A percentile compares a stretch with the other conserved stretches of the same genome.
Conservation (phyloP, 2,329 filamentous ascomycete species). For the Fusarium decemcellulare region DNA sequence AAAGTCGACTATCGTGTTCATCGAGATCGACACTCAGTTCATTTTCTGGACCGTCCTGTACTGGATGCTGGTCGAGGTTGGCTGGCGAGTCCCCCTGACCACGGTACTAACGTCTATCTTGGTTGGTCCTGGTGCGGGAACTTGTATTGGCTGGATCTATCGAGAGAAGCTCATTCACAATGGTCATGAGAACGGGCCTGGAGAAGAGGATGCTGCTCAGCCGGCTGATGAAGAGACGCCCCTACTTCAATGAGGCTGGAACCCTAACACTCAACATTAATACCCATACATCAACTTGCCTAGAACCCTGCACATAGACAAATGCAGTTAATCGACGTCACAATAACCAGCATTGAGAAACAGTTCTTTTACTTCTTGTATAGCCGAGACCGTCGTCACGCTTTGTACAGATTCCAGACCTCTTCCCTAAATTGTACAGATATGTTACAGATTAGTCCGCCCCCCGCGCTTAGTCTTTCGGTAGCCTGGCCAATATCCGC, state of each 20-base stretch:
- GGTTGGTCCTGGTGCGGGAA: constrained; percentile 56
- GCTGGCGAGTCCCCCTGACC: constrained; percentile 56
- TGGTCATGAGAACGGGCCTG: constrained; percentile 20
- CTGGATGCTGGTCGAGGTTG: constrained; percentile 67
- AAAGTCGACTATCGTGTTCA: constrained; percentile 59
- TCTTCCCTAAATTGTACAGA: constrained; percentile 48
- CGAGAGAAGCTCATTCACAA: constrained; percentile 54
- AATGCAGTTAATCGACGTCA: constrained; percentile 39
- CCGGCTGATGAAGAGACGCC: constrained; percentile 53
- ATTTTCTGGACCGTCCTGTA: constrained; percentile 64
- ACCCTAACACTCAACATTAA: neutral
- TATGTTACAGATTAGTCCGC: constrained; percentile 48
- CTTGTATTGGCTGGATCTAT: constrained; percentile 57
- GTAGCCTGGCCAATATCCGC: constrained; percentile 71
- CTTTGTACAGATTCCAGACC: constrained; percentile 46
- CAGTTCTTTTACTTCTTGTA: constrained; percentile 38
- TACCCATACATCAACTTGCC: neutral
- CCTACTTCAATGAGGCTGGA: constrained; percentile 44
- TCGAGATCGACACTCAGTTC: constrained; percentile 63
- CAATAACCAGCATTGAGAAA: constrained; percentile 1
- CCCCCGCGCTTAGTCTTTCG: constrained; percentile 34
- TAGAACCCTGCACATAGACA: constrained; percentile 19
- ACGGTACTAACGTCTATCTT: constrained; percentile 49
- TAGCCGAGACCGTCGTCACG: constrained; percentile 36
- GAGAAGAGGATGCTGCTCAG: constrained; percentile 26